Base-by-base conservation (phyloP, 1,284 basidiomycete genomes). In the Tausonia pullulans region DNA sequence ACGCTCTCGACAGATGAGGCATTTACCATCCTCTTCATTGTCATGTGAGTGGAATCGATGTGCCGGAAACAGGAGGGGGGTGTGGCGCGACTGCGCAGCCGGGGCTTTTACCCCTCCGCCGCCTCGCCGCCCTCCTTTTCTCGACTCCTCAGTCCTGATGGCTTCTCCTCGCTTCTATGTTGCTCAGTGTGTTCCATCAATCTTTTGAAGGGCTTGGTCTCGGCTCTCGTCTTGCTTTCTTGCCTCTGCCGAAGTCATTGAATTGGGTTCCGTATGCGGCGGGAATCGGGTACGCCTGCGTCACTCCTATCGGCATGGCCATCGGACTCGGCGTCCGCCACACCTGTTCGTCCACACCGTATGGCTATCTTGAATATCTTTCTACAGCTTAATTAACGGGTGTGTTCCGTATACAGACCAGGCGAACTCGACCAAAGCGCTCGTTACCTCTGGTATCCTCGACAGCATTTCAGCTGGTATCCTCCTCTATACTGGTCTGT, bases 171-270 rank as follows among this genome's bases (percentile, higher is more conserved):
- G n/a, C 55, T 57, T 10, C 41, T 43, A 4, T n/a, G 13, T 40
- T 41, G 41, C 51, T 11, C 9, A 7, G 51, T n/a, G 14, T 60
- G 49, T 58, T 55, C n/a, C 56, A 61, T 7, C 71, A 91, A 87
- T 87, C 83, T 63, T 95, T 95, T 70, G 92, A 96, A 74, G 92
- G 91, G 43, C 82, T 96, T 59, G 93, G 90, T 76, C 79, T 97
- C 41, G 92, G 92, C 39, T 85, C 90, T 0, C 86, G 73, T 5
- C 79, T 93, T 8, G 88, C 92, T 0, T 84, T 80, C 72, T 80
- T 96, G 71, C 75, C 78, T 13, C 78, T 97, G 0, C 84, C 89
- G 0, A 64, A 71, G 0, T 73, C 76, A 57, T 85, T 85, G 71
- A 78, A 75, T 63, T 87, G 80, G 78, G 76, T 88, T 0, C 86